Evolutionary conservation across 164 flowering plant species (phyloP).

Genomic region (Berberis vulgaris): DNA sequence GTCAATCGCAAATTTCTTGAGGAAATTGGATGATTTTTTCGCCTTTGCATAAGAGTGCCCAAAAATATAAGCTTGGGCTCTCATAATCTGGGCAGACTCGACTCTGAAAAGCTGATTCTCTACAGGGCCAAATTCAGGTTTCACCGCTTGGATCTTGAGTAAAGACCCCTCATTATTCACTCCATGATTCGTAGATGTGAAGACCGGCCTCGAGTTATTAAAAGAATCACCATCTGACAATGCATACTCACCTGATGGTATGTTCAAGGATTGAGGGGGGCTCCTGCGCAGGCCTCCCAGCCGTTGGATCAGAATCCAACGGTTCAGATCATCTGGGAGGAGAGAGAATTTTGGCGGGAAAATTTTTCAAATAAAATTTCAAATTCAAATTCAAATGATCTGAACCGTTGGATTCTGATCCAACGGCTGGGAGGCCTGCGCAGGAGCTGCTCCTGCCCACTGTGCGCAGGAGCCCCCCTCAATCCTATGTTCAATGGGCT

Average conservation of each 20-base stretch:
- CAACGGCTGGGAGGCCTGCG: too few relatives aligned
- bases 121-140: constrained; percentile 5
- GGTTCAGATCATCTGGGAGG: too few relatives aligned
- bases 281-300: too few relatives aligned
- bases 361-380: too few relatives aligned
- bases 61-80: constrained; percentile 44
- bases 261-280: too few relatives aligned
- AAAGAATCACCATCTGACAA: constrained; percentile 17
- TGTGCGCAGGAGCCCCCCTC: too few relatives aligned
- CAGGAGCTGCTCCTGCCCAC: too few relatives aligned
- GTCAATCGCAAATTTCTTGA: constrained; percentile 46
- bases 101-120: constrained; percentile 17
- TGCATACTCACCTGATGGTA: constrained; percentile 6
- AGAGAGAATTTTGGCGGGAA: too few relatives aligned
- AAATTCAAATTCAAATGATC: too few relatives aligned
- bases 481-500: constrained; percentile 5
- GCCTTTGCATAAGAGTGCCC: constrained; percentile 57
- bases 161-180: constrained; percentile 16
- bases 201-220: constrained; percentile 10
- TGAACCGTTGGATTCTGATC: too few relatives aligned
- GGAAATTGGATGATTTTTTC: constrained; percentile 37
- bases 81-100: constrained; percentile 33
- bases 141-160: constrained; percentile 12
- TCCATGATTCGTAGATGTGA: constrained; percentile 10
- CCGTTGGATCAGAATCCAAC: too few relatives aligned